Percentiles rank a stretch among this genome's conserved stretches.
Conservation (phyloP, 345 rosid genomes). For the Draba incana region DNA sequence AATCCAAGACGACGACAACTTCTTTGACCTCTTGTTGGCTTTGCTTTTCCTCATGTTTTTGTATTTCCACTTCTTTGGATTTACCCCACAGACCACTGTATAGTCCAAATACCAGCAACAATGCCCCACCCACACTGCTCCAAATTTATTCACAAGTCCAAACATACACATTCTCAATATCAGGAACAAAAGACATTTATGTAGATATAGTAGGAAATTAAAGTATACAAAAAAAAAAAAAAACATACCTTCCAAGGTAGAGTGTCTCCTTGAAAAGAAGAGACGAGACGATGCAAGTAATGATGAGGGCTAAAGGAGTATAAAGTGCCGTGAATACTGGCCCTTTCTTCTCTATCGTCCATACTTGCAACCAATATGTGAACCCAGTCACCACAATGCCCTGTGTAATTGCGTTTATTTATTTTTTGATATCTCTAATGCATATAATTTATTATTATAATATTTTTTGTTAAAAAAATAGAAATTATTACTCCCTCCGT, state of each 20-base stretch:
- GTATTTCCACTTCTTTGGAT: slow-evolving; percentile 52
- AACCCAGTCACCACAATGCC: slow-evolving; percentile 73
- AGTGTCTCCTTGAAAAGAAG: slow-evolving; percentile 72
- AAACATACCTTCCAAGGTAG: slow-evolving; percentile 68
- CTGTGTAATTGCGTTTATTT: slow-evolving; percentile 43
- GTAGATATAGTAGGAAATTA: neutral
- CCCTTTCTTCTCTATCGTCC: slow-evolving; percentile 87
- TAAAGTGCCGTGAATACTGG: slow-evolving; percentile 80
- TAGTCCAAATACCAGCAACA: slow-evolving; percentile 75
- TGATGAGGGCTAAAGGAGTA: slow-evolving; percentile 78
- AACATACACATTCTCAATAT: neutral
- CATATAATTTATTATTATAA: too few species aligned
- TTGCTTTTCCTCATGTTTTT: slow-evolving; percentile 33
- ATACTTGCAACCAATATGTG: slow-evolving; percentile 83
- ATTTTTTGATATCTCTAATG: neutral
- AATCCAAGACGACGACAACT: slow-evolving; percentile 35
- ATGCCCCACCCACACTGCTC: slow-evolving; percentile 73
- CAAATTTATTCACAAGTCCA: neutral
- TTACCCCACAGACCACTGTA: slow-evolving; percentile 87
- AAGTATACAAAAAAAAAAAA: neutral
- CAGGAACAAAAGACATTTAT: neutral
- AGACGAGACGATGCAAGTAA: slow-evolving; percentile 69
- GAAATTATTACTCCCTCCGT: too few species aligned
- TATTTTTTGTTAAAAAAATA: too few species aligned
- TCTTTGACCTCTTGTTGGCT: slow-evolving; percentile 39